A percentile compares a stretch with the other conserved stretches of the same genome.
Conservation (phyloP, 2,329 filamentous ascomycete genomes). For the Pyrenochaeta sp. region DNA sequence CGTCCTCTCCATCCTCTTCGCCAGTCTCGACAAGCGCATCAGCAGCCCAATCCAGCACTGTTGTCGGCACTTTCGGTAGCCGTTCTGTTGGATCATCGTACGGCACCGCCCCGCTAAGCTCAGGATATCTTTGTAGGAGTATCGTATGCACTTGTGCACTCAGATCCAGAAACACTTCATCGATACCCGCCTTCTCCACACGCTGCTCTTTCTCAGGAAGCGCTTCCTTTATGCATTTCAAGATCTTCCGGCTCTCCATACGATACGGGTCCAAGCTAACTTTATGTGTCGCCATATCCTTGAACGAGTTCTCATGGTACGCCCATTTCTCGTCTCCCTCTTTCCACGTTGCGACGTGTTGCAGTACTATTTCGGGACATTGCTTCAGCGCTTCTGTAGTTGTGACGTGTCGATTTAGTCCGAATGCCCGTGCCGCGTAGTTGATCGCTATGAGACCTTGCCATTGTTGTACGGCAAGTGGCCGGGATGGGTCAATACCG, state of each 20-base stretch:
- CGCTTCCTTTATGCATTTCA: constrained; percentile 77
- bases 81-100: constrained; percentile 76
- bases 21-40: constrained; percentile 86
- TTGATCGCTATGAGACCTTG: constrained; percentile 96
- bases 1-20: constrained; percentile 73
- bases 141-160: constrained; percentile 82
- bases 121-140: constrained; percentile 78
- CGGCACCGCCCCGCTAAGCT: constrained; percentile 72
- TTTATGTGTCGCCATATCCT: constrained; percentile 86
- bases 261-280: constrained; percentile 94
- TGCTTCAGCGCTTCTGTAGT: constrained; percentile 83
- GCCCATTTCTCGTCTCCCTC: constrained; percentile 93
- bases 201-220: constrained; percentile 72
- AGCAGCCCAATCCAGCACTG: constrained; percentile 81
- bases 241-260: constrained; percentile 81
- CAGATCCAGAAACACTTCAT: constrained; percentile 94
- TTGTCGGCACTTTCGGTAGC: constrained; percentile 76
- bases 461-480: constrained; percentile 95
- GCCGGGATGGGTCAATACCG: constrained; percentile 74
- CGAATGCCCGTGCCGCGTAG: constrained; percentile 85
- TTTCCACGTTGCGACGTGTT: constrained; percentile 95
- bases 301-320: constrained; percentile 82
- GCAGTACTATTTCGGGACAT: constrained; percentile 83
- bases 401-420: constrained; percentile 80
- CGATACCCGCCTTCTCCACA: constrained; percentile 93